These are phyloP conservation scores for Vitis riparia DNA, from an alignment of 164 flowering plant genomes.

Conservation along the genomic window DNA sequence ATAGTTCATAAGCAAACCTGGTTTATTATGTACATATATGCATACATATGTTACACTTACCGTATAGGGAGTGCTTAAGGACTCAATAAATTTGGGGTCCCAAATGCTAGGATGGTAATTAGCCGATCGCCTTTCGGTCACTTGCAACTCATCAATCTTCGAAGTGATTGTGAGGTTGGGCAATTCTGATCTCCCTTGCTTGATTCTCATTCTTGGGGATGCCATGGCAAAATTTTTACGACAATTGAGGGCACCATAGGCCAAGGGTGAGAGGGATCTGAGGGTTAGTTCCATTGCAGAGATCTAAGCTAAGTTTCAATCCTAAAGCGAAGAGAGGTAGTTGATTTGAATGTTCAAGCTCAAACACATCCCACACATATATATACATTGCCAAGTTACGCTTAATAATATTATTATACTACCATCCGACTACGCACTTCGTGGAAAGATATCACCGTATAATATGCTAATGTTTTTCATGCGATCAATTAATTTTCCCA, in stretches of 20 bases:
- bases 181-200: not conserved
- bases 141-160: not conserved
- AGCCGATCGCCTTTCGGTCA: constrained; percentile 11
- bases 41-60: not conserved
- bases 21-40: too few relatives aligned
- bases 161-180: not conserved
- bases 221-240: not conserved
- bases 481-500: too few relatives aligned
- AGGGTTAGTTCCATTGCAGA: not conserved
- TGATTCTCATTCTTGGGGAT: not conserved
- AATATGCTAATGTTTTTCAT: too few relatives aligned
- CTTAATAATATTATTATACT: too few relatives aligned
- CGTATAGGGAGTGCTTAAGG: constrained; percentile 11
- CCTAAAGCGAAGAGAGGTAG: not conserved
- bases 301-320: not conserved
- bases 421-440: too few relatives aligned
- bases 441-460: too few relatives aligned
- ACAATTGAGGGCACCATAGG: not conserved
- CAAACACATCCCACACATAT: too few relatives aligned
- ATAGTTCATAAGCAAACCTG: too few relatives aligned
- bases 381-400: too few relatives aligned
- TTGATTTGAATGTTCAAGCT: not conserved
- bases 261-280: not conserved
- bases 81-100: constrained; percentile 14
- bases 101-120: constrained; percentile 25